Conservation (phyloP, 2,329 filamentous ascomycete genomes). For the Stenocarpella maydis region DNA sequence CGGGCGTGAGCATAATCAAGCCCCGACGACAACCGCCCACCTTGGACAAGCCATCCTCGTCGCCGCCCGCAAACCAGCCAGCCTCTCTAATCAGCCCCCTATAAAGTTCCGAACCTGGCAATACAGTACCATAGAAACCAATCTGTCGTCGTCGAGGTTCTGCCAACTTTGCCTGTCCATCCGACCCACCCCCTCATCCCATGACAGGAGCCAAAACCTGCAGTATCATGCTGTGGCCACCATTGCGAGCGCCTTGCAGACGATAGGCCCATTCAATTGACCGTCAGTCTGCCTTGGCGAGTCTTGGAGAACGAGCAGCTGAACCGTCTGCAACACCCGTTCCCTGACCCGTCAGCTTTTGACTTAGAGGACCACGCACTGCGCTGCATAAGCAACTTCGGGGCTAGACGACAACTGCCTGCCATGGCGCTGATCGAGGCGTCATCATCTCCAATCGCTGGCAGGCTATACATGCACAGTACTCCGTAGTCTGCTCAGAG, state of each 20-base stretch:
- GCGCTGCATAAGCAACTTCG: not conserved
- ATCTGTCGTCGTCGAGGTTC: not conserved
- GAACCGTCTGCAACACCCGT: not conserved
- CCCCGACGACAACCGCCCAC: not conserved
- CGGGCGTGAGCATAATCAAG: not conserved
- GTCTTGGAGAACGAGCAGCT: conserved; percentile 6
- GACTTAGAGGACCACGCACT: not conserved
- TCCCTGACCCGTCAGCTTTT: not conserved
- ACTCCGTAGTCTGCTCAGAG: not conserved
- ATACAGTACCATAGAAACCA: not conserved
- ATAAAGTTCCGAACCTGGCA: conserved; percentile 14
- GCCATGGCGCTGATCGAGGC: not conserved
- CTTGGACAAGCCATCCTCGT: conserved; percentile 23
- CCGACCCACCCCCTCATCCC: not conserved
- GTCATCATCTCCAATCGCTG: not conserved
- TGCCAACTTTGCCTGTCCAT: conserved; percentile 5
- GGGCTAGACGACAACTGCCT: too few species aligned
- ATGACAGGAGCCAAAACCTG: not conserved
- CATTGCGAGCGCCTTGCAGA: not conserved
- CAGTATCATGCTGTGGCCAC: not conserved
- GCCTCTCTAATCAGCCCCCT: conserved; percentile 2
- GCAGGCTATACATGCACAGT: not conserved
- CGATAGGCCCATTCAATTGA: not conserved
- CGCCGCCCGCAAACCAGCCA: not conserved
- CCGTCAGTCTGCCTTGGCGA: conserved; percentile 3